Evolutionary conservation across 2,329 filamentous ascomycete genomes (phyloP).

Genomic region (Fusarium subtropicale): DNA sequence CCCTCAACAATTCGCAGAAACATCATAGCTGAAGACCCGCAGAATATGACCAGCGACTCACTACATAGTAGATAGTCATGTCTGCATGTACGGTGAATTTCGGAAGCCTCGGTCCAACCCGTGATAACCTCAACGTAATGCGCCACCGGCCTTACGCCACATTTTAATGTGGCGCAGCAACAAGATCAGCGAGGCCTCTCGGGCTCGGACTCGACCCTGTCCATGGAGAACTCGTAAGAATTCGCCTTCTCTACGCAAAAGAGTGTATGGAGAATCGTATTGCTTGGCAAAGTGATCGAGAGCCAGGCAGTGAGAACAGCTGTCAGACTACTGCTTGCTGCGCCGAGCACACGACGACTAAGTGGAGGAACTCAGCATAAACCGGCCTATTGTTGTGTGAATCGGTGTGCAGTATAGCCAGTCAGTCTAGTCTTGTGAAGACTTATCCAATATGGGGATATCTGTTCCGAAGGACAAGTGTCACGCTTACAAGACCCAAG

Average conservation of each 20-base stretch:
- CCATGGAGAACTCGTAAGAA: neutral
- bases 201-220: neutral
- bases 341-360: neutral
- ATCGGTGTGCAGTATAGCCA: neutral
- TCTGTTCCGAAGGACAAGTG: neutral
- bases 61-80: neutral
- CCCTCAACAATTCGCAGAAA: neutral
- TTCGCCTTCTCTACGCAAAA: neutral
- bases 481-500: neutral
- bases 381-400: neutral
- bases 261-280: rapidly evolving
- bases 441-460: neutral
- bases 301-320: neutral
- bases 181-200: neutral
- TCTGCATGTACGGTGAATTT: neutral
- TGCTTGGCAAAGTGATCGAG: rapidly evolving
- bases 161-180: neutral
- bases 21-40: too few species aligned
- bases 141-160: slow-evolving; percentile 1
- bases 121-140: neutral
- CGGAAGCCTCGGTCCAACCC: neutral
- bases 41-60: neutral
- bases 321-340: neutral
- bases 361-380: neutral
- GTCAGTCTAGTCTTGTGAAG: neutral